Percentiles rank a stretch among this genome's conserved stretches.
phyloP scores from a whole-genome alignment of 371 early-diverging fungal species.

The Zychaea mexicana region DNA sequence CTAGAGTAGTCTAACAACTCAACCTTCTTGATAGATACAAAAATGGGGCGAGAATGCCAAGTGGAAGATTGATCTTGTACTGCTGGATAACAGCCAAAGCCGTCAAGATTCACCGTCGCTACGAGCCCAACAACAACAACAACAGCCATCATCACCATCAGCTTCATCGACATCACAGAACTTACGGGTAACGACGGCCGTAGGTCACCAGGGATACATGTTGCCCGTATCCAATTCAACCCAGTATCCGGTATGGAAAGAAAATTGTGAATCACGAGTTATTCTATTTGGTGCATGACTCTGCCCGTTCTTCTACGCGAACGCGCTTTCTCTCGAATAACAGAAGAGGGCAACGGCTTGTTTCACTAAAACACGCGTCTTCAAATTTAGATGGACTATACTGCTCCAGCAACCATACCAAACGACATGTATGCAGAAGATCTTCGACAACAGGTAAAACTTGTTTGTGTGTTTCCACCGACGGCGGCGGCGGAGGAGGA shows the following conservation, averaged over 20 bases:
- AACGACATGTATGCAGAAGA: slow-evolving; percentile 15
- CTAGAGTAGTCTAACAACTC: no score
- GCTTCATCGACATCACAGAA: no score
- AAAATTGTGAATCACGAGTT: background rate
- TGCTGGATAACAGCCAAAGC: slow-evolving; percentile 25
- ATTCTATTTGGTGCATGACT: background rate
- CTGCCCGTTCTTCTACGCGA: no score
- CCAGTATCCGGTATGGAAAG: slow-evolving; percentile 12
- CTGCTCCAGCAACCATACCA: slow-evolving; percentile 3
- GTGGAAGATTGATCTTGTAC: slow-evolving; percentile 41
- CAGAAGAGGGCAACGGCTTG: background rate
- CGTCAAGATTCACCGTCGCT: slow-evolving; percentile 14
- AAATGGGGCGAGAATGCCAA: slow-evolving; percentile 39
- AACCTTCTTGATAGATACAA: slow-evolving; percentile 33
- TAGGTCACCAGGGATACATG: slow-evolving; percentile 6
- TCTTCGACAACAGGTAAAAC: slow-evolving; percentile 25
- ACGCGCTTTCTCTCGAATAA: no score
- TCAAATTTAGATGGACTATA: slow-evolving; percentile 15
- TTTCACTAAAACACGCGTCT: background rate
- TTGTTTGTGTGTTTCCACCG: no score
- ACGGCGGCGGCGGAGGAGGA: no score
- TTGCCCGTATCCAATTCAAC: slow-evolving; percentile 8
- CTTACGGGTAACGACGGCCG: background rate
- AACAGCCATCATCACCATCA: no score
- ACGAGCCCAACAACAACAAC: slow-evolving; percentile 8